Base-by-base conservation (phyloP, 805 yeast genomes). In the Kuraishia piskuri region DNA sequence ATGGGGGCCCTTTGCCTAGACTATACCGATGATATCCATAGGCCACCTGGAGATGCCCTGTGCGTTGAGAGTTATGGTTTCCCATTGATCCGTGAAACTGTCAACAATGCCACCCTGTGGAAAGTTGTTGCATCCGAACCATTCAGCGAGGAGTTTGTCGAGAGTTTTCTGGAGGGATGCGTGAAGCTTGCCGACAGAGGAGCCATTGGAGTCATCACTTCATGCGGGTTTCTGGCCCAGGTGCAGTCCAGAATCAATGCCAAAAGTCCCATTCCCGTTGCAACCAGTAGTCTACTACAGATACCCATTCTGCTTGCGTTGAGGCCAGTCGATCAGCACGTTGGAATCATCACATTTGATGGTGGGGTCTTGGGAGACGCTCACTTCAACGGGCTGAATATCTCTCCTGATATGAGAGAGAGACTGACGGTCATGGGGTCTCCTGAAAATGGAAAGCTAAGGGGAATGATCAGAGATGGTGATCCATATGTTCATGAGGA, bases 221-320 rank as follows among this genome's bases (percentile, higher is more conserved):
- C 71, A 2, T 69, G 72, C 58, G 72, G 72, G 12, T 69, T 68
- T 54, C 58, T 69, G 3, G 68, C 71, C 1, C 67, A 65, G 45
- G 56, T 63, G 20, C 72, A 69, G 48, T 26, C 56, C 10, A 56
- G 64, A 12, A 31, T 31, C 7, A 57, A 62, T 2, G 55, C 55
- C 1, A 54, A 55, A 52, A 58, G 61, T 25, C 55, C 59, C 8
- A 62, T 68, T 23, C 72, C 73, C 25, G 63, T 69, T 23, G 71
- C 67, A 5, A 63, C 70, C 3, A 63, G 68, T 50, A 57, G 68
- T 23, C 52, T 68, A 21, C 47, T 68, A 4, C 72, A 69, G 50
- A 53, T 68, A 19, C 68, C 72, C 9, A 50, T 59, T 36, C 65
- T 65, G 3, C 47, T 62, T 10, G 49, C 56, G 1, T 54, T 63